These are phyloP conservation scores for Paecilomyces fulvus DNA, from an alignment of 2,329 filamentous ascomycete species.

Conservation along the genomic window DNA sequence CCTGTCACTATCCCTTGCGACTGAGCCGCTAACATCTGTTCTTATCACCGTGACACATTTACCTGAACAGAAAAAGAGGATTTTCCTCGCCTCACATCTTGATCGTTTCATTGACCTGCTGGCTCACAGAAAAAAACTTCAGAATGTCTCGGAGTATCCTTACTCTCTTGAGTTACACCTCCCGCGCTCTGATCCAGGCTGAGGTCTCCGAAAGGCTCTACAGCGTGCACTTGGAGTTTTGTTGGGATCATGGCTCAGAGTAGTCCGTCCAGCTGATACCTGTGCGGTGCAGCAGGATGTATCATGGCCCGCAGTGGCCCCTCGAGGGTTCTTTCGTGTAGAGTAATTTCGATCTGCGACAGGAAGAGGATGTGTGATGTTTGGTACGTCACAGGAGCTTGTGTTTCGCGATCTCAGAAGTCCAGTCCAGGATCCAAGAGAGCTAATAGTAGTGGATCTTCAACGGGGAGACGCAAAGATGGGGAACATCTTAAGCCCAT, in stretches of 20 bases:
- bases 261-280: no score
- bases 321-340: not conserved
- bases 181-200: not conserved
- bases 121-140: no score
- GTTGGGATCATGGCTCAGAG: not conserved
- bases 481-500: not conserved
- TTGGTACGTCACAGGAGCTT: not conserved
- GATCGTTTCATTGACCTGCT: no score
- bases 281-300: no score
- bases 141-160: not conserved
- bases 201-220: not conserved
- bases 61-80: not conserved
- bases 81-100: no score
- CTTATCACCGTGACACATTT: not conserved
- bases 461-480: not conserved
- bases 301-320: no score
- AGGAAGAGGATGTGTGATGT: not conserved
- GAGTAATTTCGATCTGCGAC: not conserved
- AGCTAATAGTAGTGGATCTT: not conserved
- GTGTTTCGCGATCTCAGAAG: not conserved
- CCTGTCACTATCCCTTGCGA: not conserved
- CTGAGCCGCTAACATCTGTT: not conserved
- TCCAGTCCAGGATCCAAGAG: not conserved
- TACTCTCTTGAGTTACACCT: not conserved
- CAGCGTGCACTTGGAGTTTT: not conserved